Conservation (phyloP, 1,284 basidiomycete species). For the Chondrostereum purpureum region DNA sequence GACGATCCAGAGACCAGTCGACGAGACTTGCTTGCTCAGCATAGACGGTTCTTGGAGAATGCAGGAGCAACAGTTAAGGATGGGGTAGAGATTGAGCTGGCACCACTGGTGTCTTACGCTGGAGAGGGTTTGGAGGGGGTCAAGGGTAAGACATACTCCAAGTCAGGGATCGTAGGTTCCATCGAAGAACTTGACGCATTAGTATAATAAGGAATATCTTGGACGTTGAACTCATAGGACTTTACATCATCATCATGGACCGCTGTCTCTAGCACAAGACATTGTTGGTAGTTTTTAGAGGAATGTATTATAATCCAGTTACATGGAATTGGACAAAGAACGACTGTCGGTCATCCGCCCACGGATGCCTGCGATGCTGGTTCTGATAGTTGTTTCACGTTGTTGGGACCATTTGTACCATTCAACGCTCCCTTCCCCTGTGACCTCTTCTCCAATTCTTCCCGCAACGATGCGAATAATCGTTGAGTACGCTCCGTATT, state of each 20-base stretch:
- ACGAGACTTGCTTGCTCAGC: constrained; percentile 87
- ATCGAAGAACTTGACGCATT: constrained; percentile 47
- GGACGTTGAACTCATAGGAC: constrained; percentile 1
- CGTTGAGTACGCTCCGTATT: constrained; percentile 74
- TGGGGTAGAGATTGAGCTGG: constrained; percentile 83
- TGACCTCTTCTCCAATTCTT: constrained; percentile 69
- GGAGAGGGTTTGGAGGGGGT: constrained; percentile 86
- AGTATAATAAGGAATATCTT: constrained; percentile 16
- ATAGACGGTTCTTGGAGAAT: constrained; percentile 74
- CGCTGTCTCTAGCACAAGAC: constrained; percentile 5
- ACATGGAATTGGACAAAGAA: background rate
- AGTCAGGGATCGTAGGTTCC: constrained; percentile 44
- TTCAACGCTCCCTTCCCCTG: constrained; percentile 21
- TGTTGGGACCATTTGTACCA: constrained; percentile 16
- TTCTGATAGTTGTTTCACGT: constrained; percentile 27
- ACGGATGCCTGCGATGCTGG: constrained; percentile 43
- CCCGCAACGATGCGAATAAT: constrained; percentile 68
- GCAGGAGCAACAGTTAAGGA: constrained; percentile 73
- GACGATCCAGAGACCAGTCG: constrained; percentile 91
- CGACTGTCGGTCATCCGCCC: constrained; percentile 21
- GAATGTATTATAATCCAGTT: background rate
- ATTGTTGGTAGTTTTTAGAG: background rate
- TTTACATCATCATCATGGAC: background rate
- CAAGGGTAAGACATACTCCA: constrained; percentile 73
- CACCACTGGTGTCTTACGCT: constrained; percentile 83